Evolutionary conservation across 371 early-diverging fungal genomes (phyloP).

Genomic region (Batkoa obscura): DNA sequence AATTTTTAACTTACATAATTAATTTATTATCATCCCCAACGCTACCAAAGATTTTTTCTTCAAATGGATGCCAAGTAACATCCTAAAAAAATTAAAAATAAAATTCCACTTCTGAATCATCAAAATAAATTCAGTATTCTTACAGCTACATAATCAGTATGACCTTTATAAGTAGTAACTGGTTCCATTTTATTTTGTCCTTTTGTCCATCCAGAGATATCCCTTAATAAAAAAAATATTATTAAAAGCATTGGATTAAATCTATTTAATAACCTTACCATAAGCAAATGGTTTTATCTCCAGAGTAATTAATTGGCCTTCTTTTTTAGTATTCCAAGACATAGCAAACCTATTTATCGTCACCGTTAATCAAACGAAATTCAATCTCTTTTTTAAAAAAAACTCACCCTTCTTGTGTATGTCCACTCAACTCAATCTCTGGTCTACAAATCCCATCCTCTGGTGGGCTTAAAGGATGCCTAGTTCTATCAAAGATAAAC

Average conservation of each 20-base stretch:
- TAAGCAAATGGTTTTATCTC: slow-evolving; percentile 68
- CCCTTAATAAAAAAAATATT: slow-evolving; percentile 19
- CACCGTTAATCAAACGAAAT: too few relatives aligned
- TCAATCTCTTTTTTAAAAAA: neutral
- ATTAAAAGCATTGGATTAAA: neutral
- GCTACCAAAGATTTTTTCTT: slow-evolving; percentile 73
- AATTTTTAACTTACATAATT: slow-evolving; percentile 37
- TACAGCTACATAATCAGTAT: slow-evolving; percentile 80
- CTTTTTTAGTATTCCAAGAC: slow-evolving; percentile 42
- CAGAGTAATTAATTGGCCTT: slow-evolving; percentile 64
- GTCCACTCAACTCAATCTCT: slow-evolving; percentile 72
- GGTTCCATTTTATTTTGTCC: slow-evolving; percentile 55
- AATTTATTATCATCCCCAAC: slow-evolving; percentile 90
- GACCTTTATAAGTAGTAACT: slow-evolving; percentile 49
- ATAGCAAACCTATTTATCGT: slow-evolving; percentile 33
- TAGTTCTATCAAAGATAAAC: slow-evolving; percentile 93
- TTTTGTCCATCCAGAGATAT: slow-evolving; percentile 42
- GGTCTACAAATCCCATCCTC: slow-evolving; percentile 61
- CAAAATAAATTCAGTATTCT: neutral
- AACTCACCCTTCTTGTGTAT: slow-evolving; percentile 77
- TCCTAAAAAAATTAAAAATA: slow-evolving; percentile 29
- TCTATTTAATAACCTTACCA: slow-evolving; percentile 26
- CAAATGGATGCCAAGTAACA: slow-evolving; percentile 73
- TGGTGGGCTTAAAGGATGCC: slow-evolving; percentile 59
- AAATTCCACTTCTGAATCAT: too few relatives aligned